Evolutionary conservation across 352 stramenopile genomes (phyloP).

Genomic region (Phytopythium aichiense): DNA sequence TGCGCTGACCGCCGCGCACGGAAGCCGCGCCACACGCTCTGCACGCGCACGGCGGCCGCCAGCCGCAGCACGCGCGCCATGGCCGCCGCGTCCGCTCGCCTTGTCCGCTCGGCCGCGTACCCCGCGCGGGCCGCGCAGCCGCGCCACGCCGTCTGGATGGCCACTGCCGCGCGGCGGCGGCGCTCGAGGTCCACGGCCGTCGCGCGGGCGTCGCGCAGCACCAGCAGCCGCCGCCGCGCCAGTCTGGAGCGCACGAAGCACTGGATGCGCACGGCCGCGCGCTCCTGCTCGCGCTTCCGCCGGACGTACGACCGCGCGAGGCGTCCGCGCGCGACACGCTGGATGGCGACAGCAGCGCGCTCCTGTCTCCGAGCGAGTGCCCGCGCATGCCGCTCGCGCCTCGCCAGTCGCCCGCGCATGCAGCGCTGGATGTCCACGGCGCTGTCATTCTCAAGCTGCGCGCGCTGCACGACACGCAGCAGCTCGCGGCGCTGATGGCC

Average conservation of each 20-base stretch:
- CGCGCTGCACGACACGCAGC: conserved; percentile 54
- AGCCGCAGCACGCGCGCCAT: conserved; percentile 36
- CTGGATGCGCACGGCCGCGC: background rate
- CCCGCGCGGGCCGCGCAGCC: conserved; percentile 19
- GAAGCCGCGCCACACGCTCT: conserved; percentile 62
- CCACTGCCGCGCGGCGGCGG: conserved; percentile 31
- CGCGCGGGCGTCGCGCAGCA: background rate
- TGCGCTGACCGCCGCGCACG: conserved; percentile 41
- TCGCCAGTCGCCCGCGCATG: conserved; percentile 45
- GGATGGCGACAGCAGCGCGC: background rate
- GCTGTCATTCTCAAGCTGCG: conserved; percentile 54
- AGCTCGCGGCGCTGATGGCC: conserved; percentile 57
- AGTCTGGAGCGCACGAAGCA: background rate
- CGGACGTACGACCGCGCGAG: background rate
- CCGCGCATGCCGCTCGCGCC: conserved; percentile 21
- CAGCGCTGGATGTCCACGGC: conserved; percentile 53
- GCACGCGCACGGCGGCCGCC: conserved; percentile 50
- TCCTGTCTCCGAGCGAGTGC: background rate
- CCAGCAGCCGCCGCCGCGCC: conserved; percentile 1
- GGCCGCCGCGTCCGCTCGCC: conserved; percentile 23
- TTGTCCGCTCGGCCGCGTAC: conserved; percentile 29
- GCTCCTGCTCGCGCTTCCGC: background rate
- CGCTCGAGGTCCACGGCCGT: conserved; percentile 3
- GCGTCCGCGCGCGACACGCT: background rate
- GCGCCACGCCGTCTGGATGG: conserved; percentile 54